These are phyloP conservation scores for Trametes cinnabarina DNA, from an alignment of 768 basidiomycete genomes.

Conservation along the genomic window DNA sequence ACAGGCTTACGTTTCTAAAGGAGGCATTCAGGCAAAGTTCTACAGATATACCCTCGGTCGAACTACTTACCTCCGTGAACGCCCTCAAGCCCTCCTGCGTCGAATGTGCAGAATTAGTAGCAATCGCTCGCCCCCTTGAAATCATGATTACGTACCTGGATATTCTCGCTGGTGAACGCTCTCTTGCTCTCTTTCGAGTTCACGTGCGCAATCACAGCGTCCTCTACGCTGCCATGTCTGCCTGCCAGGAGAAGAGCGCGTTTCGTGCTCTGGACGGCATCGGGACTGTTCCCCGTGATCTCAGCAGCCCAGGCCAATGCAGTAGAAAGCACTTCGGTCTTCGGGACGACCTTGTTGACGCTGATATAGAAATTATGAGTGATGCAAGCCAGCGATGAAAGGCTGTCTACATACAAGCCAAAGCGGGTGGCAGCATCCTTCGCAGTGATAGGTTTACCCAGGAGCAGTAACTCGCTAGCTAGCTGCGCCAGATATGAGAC, in stretches of 20 bases:
- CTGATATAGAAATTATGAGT: conserved; percentile 35
- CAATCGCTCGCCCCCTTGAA: neutral
- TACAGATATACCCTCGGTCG: neutral
- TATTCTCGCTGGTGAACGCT: conserved; percentile 61
- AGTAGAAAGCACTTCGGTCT: conserved; percentile 50
- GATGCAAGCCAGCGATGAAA: neutral
- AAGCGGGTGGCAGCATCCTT: conserved; percentile 66
- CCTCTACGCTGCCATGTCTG: conserved; percentile 50
- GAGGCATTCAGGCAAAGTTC: neutral
- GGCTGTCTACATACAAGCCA: conserved; percentile 55
- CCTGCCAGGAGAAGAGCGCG: conserved; percentile 55
- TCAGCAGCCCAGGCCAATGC: conserved; percentile 62
- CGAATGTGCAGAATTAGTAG: neutral
- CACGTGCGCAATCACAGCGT: conserved; percentile 46
- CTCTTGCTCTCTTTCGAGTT: conserved; percentile 48
- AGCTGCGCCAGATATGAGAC: conserved; percentile 39
- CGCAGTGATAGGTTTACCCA: conserved; percentile 67
- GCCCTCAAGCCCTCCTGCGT: conserved; percentile 67
- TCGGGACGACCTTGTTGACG: conserved; percentile 68
- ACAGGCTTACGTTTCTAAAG: conserved; percentile 46
- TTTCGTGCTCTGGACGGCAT: conserved; percentile 77
- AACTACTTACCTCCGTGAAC: conserved; percentile 55
- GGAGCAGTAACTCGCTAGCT: conserved; percentile 73
- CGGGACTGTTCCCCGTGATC: conserved; percentile 69
- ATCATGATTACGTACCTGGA: conserved; percentile 47